phyloP scores from a whole-genome alignment of 2,329 filamentous ascomycete genomes.

The Sclerotinia minor region DNA sequence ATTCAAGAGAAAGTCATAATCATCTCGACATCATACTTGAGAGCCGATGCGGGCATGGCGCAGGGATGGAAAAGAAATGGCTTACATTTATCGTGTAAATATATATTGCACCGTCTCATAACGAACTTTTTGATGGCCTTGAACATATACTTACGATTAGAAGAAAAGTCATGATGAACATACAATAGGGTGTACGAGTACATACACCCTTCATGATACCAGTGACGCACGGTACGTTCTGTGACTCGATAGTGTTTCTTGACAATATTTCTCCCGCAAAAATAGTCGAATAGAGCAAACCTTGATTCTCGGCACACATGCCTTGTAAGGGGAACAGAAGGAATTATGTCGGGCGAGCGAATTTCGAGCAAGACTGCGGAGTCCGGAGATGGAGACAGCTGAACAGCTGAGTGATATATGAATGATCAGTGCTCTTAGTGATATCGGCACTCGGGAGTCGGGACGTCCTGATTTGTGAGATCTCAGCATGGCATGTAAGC shows the following conservation, averaged over 20 bases:
- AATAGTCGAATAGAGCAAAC: background rate
- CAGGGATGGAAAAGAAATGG: background rate
- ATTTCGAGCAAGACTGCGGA: background rate
- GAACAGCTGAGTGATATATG: background rate
- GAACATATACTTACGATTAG: background rate
- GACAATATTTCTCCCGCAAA: no score
- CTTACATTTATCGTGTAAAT: background rate
- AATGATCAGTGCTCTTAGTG: background rate
- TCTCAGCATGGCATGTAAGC: no score
- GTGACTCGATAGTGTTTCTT: no score
- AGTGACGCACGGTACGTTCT: no score
- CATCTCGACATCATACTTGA: slow-evolving; percentile 2
- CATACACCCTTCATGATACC: no score
- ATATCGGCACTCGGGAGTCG: background rate
- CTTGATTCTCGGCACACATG: background rate
- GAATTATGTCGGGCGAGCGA: background rate
- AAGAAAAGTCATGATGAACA: background rate
- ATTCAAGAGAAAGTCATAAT: background rate
- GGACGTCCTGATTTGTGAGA: background rate
- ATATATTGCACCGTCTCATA: background rate
- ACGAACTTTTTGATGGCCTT: background rate
- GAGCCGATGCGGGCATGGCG: background rate
- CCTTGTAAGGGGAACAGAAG: background rate
- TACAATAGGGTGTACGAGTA: no score
- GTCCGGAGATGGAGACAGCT: no score